phyloP scores from a whole-genome alignment of 306 rosid genomes.

The Rosa persica region DNA sequence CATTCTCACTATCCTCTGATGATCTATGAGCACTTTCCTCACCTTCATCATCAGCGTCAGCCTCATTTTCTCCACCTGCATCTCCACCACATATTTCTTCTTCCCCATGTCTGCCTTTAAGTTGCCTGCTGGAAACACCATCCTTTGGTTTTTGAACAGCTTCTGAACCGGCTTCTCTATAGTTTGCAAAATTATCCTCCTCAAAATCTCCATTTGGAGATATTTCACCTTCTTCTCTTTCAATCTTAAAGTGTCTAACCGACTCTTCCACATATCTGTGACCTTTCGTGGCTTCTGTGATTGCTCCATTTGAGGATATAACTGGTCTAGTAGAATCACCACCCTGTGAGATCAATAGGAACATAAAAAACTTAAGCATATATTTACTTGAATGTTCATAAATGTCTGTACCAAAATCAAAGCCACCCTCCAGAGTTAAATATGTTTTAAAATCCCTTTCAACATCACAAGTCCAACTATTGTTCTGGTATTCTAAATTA shows the following conservation, averaged over 20 bases:
- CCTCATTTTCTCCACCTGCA: constrained; percentile 81
- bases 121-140: constrained; percentile 49
- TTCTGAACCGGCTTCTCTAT: constrained; percentile 54
- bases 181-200: constrained; percentile 84
- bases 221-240: constrained; percentile 98
- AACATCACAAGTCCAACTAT: background rate
- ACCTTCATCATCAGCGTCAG: constrained; percentile 90
- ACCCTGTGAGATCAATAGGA: constrained; percentile 44
- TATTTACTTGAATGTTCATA: background rate
- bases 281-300: constrained; percentile 47
- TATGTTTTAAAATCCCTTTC: background rate
- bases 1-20: constrained; percentile 97
- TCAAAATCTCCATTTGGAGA: constrained; percentile 98
- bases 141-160: constrained; percentile 53
- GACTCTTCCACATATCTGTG: constrained; percentile 64
- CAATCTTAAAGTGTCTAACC: constrained; percentile 60
- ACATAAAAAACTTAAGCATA: constrained; percentile 14
- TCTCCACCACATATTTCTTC: constrained; percentile 63
- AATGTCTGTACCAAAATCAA: background rate
- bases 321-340: constrained; percentile 71
- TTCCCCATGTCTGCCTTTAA: constrained; percentile 53
- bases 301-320: constrained; percentile 57
- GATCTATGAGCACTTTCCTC: constrained; percentile 95
- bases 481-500: background rate
- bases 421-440: background rate